Base-by-base conservation (phyloP, 768 basidiomycete genomes). In the Tulasnella calospora region DNA sequence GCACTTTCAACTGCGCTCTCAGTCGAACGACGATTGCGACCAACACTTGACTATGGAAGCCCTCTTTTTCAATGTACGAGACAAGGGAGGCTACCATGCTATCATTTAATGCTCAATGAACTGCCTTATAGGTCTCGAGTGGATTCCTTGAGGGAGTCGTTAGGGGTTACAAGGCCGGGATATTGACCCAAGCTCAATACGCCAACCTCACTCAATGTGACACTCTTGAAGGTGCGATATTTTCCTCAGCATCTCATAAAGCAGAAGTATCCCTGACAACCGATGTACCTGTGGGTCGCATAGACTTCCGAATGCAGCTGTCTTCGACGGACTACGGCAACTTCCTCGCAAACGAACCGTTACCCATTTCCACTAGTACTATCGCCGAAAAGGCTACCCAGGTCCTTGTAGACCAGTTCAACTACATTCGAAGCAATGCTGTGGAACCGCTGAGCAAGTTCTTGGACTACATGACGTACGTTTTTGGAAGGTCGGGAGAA, bases 381-480 rank as follows among this genome's bases (percentile, higher is more conserved):
- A 98, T 99, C 83, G 90, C 94, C n/a, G 96, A 97, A 86, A 96
- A 92, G 85, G 97, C 98, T 38, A 98, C 96, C 2, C 93, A 96
- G 83, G 88, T 94, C 80, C 90, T 99, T 41, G 96, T 99, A 38
- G 93, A 98, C 84, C 98, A 99, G 84, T 99, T 99, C 89, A 94
- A 96, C 85, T 99, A 92, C 84, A 85, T 99, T 78, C 88, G 94
- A 78, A 92, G 87, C 82, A 98, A 99, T 85, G 92, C 98, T 6
- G 94, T 96, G 38, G 92, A 94, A 79, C 95, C 97, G 1, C 85
- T 99, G 77, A 89, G 90, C 83, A 97, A 92, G 82, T 99, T 99
- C 84, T 87, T 99, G 79, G 98, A 99, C 82, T 99, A 98, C 84
- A 94, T 99, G 86, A 99, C 96, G 93, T 99, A 85, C 81, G 94